Percentiles rank a stretch among this genome's conserved stretches.
phyloP scores from a whole-genome alignment of 176 grass and related monocot species.

The Raddia distichophylla region DNA sequence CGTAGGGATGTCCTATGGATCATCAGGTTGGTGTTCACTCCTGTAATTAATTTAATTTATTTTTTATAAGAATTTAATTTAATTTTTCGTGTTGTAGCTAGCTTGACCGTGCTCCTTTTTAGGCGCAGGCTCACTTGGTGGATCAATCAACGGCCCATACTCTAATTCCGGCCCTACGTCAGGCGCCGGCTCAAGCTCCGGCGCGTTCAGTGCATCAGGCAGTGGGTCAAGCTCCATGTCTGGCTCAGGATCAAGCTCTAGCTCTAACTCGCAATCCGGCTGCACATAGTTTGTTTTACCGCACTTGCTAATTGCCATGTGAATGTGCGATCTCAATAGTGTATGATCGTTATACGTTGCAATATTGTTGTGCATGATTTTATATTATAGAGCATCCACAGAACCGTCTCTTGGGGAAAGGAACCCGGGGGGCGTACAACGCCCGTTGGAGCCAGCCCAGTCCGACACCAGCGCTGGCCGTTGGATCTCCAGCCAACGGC shows the following conservation, averaged over 20 bases:
- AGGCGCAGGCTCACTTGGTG: constrained; percentile 36
- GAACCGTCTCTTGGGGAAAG: too few relatives aligned
- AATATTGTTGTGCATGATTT: too few relatives aligned
- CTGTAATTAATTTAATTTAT: neutral
- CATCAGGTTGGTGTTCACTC: constrained; percentile 27
- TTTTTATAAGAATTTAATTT: neutral
- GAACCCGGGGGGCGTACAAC: too few relatives aligned
- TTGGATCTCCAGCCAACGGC: too few relatives aligned
- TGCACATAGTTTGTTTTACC: neutral
- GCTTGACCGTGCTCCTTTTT: neutral
- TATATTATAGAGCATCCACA: too few relatives aligned
- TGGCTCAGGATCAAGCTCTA: constrained; percentile 16
- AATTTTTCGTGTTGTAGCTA: too few relatives aligned
- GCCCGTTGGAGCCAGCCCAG: too few relatives aligned
- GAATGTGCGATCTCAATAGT: too few relatives aligned
- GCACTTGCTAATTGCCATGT: too few relatives aligned
- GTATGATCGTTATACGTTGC: too few relatives aligned
- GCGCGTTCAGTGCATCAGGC: constrained; percentile 19
- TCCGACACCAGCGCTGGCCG: too few relatives aligned
- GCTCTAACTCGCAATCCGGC: neutral
- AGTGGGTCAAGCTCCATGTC: constrained; percentile 36
- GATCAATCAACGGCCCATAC: constrained; percentile 29
- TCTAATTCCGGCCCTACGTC: constrained; percentile 33
- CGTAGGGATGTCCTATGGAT: constrained; percentile 42
- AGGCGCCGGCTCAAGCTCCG: constrained; percentile 30